phyloP scores from a whole-genome alignment of 164 flowering plant species.

The Berberis thunbergii region DNA sequence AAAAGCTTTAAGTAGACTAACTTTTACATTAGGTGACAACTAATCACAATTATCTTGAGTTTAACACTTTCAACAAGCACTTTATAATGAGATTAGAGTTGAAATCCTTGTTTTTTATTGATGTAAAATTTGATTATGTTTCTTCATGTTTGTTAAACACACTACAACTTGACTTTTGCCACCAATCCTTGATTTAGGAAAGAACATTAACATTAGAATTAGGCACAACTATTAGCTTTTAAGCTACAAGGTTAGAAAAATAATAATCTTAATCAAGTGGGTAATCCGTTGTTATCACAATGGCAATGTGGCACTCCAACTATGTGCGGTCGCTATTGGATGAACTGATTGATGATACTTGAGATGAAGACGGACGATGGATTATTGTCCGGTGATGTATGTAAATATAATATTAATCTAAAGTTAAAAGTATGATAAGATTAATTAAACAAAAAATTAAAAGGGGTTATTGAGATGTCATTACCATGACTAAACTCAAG shows the following conservation, averaged over 20 bases:
- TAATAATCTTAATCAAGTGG: no score
- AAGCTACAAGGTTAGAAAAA: background rate
- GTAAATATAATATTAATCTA: no score
- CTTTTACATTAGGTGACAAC: no score
- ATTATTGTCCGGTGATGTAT: no score
- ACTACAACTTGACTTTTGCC: background rate
- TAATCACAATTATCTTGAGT: no score
- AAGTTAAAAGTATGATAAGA: no score
- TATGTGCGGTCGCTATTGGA: background rate
- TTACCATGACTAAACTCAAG: conserved; percentile 6
- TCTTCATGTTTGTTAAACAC: conserved; percentile 11
- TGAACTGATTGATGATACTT: conserved; percentile 1
- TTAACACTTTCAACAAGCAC: conserved; percentile 9
- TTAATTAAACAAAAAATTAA: no score
- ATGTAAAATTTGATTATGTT: conserved; percentile 13
- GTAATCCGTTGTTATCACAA: no score
- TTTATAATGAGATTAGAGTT: conserved; percentile 9
- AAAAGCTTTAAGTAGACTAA: no score
- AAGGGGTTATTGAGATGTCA: no score
- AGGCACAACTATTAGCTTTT: conserved; percentile 1
- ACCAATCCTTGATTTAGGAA: background rate
- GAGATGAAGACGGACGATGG: background rate
- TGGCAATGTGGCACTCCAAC: no score
- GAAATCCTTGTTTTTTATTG: background rate
- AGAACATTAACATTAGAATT: background rate